Evolutionary conservation across 306 rosid genomes (phyloP).

Genomic region (Citrullus amarus): DNA sequence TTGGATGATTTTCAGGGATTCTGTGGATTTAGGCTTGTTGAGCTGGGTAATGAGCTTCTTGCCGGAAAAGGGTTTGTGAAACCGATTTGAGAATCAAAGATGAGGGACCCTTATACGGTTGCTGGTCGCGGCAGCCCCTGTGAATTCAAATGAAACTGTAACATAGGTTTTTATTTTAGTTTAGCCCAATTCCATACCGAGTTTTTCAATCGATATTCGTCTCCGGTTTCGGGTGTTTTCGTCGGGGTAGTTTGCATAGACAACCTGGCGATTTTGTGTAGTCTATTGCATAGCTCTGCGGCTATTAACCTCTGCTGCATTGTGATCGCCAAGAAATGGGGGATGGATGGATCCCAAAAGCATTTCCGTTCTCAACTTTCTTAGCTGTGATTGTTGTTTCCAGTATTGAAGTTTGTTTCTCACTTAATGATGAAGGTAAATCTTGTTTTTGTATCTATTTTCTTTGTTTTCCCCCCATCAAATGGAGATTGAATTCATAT

Average conservation of each 20-base stretch:
- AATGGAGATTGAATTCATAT: not conserved
- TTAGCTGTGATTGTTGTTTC: slow-evolving; percentile 33
- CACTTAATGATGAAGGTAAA: slow-evolving; percentile 72
- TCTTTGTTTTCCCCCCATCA: not conserved
- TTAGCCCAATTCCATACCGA: slow-evolving; percentile 13
- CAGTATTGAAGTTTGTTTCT: slow-evolving; percentile 32
- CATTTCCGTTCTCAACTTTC: slow-evolving; percentile 42
- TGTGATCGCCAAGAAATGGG: slow-evolving; percentile 63
- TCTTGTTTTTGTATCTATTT: not conserved
- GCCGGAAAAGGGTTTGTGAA: slow-evolving; percentile 27
- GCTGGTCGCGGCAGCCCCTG: slow-evolving; percentile 19
- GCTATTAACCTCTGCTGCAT: slow-evolving; percentile 25
- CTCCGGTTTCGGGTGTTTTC: slow-evolving; percentile 17
- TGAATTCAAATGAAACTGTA: slow-evolving; percentile 21
- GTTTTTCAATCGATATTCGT: not conserved
- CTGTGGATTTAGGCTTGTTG: slow-evolving; percentile 24
- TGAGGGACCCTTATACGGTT: slow-evolving; percentile 51
- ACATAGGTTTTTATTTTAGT: slow-evolving; percentile 29
- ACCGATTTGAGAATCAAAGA: slow-evolving; percentile 19
- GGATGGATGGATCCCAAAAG: slow-evolving; percentile 40
- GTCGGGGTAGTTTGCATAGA: slow-evolving; percentile 22
- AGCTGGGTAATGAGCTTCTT: slow-evolving; percentile 26
- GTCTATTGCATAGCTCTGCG: slow-evolving; percentile 24
- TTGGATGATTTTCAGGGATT: slow-evolving; percentile 16
- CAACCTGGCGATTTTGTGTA: slow-evolving; percentile 46